Base-by-base conservation (phyloP, 2,329 filamentous ascomycete species). In the Ceratocystis eucalypticola region DNA sequence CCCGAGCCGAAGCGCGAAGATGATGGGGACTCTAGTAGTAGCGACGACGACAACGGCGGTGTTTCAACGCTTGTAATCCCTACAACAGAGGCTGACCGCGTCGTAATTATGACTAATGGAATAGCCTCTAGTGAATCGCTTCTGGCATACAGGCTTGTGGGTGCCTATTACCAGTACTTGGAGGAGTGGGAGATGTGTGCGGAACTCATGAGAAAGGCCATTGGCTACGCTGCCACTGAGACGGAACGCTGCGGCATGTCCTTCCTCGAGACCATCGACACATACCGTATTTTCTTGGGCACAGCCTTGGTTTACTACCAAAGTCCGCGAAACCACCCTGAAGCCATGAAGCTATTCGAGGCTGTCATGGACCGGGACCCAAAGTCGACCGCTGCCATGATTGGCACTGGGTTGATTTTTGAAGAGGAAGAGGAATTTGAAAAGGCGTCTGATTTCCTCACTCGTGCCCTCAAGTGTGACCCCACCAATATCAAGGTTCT, bases 231-330 rank as follows among this genome's bases (percentile, higher is more conserved):
- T 28, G 75, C 77, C 10, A 77, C 79, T 4, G 84, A 92, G 73
- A 80, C 82, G 0, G 78, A 77, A 50, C 86, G 84, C 72, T 89
- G 85, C 5, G 90, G 91, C 0, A 73, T 95, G 55, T 74, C 77
- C 0, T 85, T 96, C 63, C 78, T 80, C 61, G 85, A 92, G 71
- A 88, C 85, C 5, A 79, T 81, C 62, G 90, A 96, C 74, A 84
- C 88, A 0, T 81, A 94, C 65, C 89, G 85, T 67, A 82, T 90
- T 55, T 87, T 84, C 53, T 83, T 99, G 6, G 94, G 84, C 8
- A 96, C 91, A n/a, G 86, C 92, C 0, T 76, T 97, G 22, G 90
- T 99, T 1, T 89, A 91, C 71, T 90, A 95, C 70, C 92, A 97
- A 73, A 88, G 91, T 0, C 94, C 94, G 0, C 85, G 90, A 68